Percentiles rank a stretch among this genome's conserved stretches.
These are phyloP conservation scores for Mycosphaerella arachidis DNA, from an alignment of 2,329 filamentous ascomycete species.

Conservation along the genomic window DNA sequence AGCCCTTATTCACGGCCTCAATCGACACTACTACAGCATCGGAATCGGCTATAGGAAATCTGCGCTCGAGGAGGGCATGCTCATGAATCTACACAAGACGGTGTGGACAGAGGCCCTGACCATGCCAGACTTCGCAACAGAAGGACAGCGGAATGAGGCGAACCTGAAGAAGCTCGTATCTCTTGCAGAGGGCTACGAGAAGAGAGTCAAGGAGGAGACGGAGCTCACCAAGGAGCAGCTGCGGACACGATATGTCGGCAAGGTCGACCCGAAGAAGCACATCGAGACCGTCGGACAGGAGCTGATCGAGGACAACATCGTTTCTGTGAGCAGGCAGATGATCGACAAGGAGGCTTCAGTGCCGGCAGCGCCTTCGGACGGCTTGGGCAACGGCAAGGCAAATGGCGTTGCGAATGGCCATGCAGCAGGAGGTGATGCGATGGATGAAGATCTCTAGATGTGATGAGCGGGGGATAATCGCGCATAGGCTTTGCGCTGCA, in stretches of 20 bases:
- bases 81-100: constrained; percentile 99
- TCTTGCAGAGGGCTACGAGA: constrained; percentile 94
- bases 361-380: constrained; percentile 61
- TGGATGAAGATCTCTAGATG: constrained; percentile 24
- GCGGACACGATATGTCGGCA: constrained; percentile 98
- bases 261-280: constrained; percentile 99
- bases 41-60: constrained; percentile 98
- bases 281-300: constrained; percentile 94
- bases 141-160: constrained; percentile 81
- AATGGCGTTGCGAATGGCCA: constrained; percentile 15
- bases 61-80: constrained; percentile 93
- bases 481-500: not conserved
- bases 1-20: constrained; percentile 94
- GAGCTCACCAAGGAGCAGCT: constrained; percentile 95
- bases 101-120: constrained; percentile 97
- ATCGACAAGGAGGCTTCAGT: constrained; percentile 98
- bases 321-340: constrained; percentile 97
- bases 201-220: constrained; percentile 97
- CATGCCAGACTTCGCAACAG: constrained; percentile 90
- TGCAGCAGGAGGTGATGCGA: constrained; percentile 17
- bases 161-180: constrained; percentile 81
- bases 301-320: constrained; percentile 98
- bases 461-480: not conserved
- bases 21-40: constrained; percentile 99
- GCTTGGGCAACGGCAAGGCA: constrained; percentile 22